Evolutionary conservation across 2,329 filamentous ascomycete species (phyloP), one percentile per base, ranked within the genome.

Genomic region (Dothistroma septosporum): DNA sequence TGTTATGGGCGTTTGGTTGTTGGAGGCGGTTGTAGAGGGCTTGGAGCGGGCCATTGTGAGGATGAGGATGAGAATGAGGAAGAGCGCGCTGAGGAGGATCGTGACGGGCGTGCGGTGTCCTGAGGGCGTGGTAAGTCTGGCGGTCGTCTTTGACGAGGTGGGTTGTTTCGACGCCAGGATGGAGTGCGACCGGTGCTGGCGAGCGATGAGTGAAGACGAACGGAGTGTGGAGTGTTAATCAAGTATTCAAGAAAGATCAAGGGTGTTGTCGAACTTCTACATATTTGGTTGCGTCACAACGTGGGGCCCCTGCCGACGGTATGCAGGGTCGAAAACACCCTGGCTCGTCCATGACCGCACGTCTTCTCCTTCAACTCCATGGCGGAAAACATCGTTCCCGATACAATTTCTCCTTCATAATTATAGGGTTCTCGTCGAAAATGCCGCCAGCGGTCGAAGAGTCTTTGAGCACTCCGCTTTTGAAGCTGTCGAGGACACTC

Each of bases 1-100:
- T 8, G 74, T 74, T 2, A 73, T 73, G 37, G 74, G 71, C 11
- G 75, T 71, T 11, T 70, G 69, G 10, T 70, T 65, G 44, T 63
- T 55, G n/a, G 41, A 19, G 19, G 58, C 53, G 66, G 64, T 56
- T 24, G 19, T 55, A 4, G 37, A 47, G 21, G 58, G 49, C 54
- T 49, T 61, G 3, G 50, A 35, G 24, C 24, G 24, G 11, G 28
- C 50, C n/a, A 53, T 53, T 32, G 16, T 53, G 28, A n/a, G n/a
- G n/a, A 35, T 9, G 28, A 22, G 5, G 50, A 35, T 6, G 4
- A 53, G 10, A 19, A 21, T 9, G 50, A n/a, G 12, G 11, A 53
- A 11, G 24, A 53, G 11, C 14, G 41, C 16, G 41, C 41, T 9
- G 41, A 44, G 41, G 41, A 44, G 16, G 3, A 44, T n/a, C 14